These are phyloP conservation scores for Trichocladium antarcticum DNA, from an alignment of 495 filamentous ascomycete genomes.

Conservation along the genomic window DNA sequence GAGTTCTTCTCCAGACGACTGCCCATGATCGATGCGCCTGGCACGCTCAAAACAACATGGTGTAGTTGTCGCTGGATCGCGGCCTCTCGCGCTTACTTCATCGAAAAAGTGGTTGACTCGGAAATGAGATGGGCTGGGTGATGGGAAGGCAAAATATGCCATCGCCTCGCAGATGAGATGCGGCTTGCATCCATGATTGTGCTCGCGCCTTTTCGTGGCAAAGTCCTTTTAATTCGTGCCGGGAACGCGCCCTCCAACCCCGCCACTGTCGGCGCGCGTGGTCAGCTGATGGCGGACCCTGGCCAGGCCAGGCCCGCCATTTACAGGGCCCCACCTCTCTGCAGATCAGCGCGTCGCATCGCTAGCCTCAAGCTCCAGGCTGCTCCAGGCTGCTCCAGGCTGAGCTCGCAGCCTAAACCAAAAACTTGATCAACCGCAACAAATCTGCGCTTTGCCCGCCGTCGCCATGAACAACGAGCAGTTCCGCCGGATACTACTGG, in stretches of 20 bases:
- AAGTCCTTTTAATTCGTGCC: background rate
- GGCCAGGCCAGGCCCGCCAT: background rate
- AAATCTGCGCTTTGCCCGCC: background rate
- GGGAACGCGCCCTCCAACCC: constrained; percentile 5
- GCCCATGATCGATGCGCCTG: constrained; percentile 71
- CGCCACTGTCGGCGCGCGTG: background rate
- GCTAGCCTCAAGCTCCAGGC: background rate
- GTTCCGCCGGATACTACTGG: constrained; percentile 76
- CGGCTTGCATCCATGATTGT: background rate
- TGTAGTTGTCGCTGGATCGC: no score
- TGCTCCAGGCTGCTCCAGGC: no score
- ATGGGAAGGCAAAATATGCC: no score
- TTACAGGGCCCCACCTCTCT: background rate
- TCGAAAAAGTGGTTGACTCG: no score
- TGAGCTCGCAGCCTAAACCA: background rate
- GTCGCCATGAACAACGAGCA: constrained; percentile 84
- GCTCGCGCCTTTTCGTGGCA: background rate
- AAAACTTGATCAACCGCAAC: background rate
- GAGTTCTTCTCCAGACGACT: constrained; percentile 69
- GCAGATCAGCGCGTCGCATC: background rate
- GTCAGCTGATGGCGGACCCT: constrained; percentile 2
- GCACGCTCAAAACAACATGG: no score
- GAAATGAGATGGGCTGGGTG: no score
- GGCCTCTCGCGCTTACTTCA: no score
- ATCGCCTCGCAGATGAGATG: no score